Evolutionary conservation across 2,329 filamentous ascomycete genomes (phyloP).

Genomic region (Rhexocercosporidium sp.): DNA sequence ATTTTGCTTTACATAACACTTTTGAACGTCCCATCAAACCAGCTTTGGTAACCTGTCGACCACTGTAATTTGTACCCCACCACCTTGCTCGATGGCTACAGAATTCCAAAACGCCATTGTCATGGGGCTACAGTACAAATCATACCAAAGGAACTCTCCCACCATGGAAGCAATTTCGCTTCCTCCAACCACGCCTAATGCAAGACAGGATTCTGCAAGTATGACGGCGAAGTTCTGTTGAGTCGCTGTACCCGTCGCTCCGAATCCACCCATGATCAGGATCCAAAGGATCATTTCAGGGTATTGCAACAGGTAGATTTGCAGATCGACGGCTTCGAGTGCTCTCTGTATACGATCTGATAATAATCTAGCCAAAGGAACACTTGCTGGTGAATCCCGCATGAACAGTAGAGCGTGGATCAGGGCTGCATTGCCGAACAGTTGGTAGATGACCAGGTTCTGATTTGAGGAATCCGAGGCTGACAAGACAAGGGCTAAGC

Average conservation of each 20-base stretch:
- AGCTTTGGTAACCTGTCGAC: neutral
- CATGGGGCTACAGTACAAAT: neutral
- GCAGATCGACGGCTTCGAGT: slow-evolving; percentile 13
- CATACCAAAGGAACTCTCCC: slow-evolving; percentile 20
- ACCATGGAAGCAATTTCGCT: slow-evolving; percentile 2
- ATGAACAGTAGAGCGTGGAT: slow-evolving; percentile 23
- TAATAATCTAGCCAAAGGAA: slow-evolving; percentile 15
- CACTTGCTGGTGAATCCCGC: slow-evolving; percentile 15
- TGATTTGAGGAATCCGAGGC: neutral
- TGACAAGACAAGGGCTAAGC: neutral
- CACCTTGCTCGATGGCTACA: slow-evolving; percentile 6
- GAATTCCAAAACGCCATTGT: slow-evolving; percentile 4
- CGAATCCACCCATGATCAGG: slow-evolving; percentile 18
- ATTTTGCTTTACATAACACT: neutral
- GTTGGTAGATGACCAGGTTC: slow-evolving; percentile 9
- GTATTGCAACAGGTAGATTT: slow-evolving; percentile 13
- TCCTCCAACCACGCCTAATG: neutral
- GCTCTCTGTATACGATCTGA: slow-evolving; percentile 7
- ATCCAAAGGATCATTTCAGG: slow-evolving; percentile 26
- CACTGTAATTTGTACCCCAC: neutral
- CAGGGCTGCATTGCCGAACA: slow-evolving; percentile 16
- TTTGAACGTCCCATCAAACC: neutral
- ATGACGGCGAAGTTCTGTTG: slow-evolving; percentile 14
- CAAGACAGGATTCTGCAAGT: slow-evolving; percentile 4
- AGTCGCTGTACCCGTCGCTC: neutral